Percentiles rank a stretch among this genome's conserved stretches.
Conservation (phyloP, 192 early-diverging fungal genomes). For the Coemansia sp. region DNA sequence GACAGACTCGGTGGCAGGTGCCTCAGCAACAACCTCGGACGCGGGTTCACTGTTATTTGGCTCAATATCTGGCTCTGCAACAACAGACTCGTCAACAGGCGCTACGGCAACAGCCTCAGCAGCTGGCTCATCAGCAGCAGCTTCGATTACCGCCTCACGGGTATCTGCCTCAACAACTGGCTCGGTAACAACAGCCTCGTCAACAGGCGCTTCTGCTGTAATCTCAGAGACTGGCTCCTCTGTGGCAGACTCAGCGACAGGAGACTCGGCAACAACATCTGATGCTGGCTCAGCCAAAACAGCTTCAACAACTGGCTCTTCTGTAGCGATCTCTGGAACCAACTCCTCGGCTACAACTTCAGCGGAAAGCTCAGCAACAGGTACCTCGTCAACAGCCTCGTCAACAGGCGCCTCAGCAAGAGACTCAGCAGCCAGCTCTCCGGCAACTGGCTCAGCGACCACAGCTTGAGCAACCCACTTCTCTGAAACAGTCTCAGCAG, state of each 20-base stretch:
- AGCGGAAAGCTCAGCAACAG: no score
- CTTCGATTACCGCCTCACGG: background rate
- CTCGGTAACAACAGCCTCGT: background rate
- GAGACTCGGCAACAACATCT: background rate
- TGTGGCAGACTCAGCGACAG: background rate
- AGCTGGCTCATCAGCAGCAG: background rate
- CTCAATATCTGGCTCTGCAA: conserved; percentile 1
- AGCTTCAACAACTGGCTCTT: conserved; percentile 7
- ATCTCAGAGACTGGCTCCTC: background rate
- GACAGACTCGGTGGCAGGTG: background rate
- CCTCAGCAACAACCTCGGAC: conserved; percentile 1
- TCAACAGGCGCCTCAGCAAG: background rate
- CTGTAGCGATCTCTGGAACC: no score
- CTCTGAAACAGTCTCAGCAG: background rate
- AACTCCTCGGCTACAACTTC: no score
- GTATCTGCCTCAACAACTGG: no score
- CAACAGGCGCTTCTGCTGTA: conserved; percentile 1
- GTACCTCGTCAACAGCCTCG: background rate
- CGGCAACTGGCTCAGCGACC: conserved; percentile 4
- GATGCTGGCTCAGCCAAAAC: background rate
- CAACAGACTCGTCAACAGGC: no score
- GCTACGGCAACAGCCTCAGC: background rate
- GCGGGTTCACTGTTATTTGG: background rate
- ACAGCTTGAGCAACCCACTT: conserved; percentile 4
- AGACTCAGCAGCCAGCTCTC: conserved; percentile 1